Percentiles rank a stretch among this genome's conserved stretches.
phyloP scores from a whole-genome alignment of 1,284 basidiomycete genomes.

The Hymenochaete sp. region DNA sequence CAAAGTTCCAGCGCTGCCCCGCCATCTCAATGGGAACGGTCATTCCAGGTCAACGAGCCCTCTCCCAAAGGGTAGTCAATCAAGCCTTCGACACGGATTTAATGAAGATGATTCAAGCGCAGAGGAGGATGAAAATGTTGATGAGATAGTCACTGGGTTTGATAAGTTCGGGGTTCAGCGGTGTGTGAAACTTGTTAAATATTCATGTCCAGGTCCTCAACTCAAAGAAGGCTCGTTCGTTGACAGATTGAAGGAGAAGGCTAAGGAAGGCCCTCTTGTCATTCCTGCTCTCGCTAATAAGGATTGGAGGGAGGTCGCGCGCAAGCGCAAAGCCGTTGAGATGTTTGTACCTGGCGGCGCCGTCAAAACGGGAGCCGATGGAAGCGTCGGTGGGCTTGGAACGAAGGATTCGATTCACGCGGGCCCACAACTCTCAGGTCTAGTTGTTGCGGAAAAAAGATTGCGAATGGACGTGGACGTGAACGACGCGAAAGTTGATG shows the following conservation, averaged over 20 bases:
- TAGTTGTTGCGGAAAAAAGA: constrained; percentile 41
- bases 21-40: constrained; percentile 35
- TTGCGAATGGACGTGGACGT: constrained; percentile 16
- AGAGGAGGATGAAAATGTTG: constrained; percentile 38
- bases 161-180: constrained; percentile 63
- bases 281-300: constrained; percentile 78
- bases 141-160: constrained; percentile 69
- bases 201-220: constrained; percentile 35
- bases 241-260: constrained; percentile 37
- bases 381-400: constrained; percentile 72
- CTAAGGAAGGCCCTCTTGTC: constrained; percentile 59
- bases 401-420: constrained; percentile 61
- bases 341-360: constrained; percentile 61
- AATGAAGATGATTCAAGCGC: constrained; percentile 54
- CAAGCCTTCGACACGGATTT: no score
- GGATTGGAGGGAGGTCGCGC: constrained; percentile 78
- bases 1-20: constrained; percentile 51
- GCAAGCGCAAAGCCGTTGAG: constrained; percentile 39
- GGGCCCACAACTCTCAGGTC: constrained; percentile 54
- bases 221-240: constrained; percentile 46
- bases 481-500: constrained; percentile 6
- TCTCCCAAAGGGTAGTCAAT: constrained; percentile 32
- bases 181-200: constrained; percentile 47
- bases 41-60: constrained; percentile 47
- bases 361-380: constrained; percentile 59